phyloP scores from a whole-genome alignment of 1,139 yeast genomes.

The Kluyveromyces marxianus region DNA sequence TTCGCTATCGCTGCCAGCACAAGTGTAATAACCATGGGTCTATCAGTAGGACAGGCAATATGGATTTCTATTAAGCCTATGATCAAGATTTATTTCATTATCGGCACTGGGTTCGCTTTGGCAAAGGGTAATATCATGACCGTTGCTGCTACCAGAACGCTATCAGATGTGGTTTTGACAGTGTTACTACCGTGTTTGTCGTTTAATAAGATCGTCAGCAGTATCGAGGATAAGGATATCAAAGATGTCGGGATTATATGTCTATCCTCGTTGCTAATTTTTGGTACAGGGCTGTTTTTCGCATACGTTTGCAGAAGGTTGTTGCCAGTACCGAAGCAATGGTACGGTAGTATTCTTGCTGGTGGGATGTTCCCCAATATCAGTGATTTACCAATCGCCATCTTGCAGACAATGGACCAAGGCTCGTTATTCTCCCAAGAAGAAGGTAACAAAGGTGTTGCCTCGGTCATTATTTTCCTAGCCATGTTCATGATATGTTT shows the following conservation, averaged over 20 bases:
- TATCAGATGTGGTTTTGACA: constrained; percentile 62
- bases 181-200: constrained; percentile 74
- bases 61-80: constrained; percentile 87
- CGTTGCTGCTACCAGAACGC: constrained; percentile 66
- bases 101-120: constrained; percentile 61
- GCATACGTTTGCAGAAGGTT: constrained; percentile 27
- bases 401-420: constrained; percentile 69
- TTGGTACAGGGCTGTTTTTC: constrained; percentile 26
- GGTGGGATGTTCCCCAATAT: constrained; percentile 77
- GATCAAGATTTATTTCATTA: constrained; percentile 76
- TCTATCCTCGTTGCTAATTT: constrained; percentile 33
- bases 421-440: constrained; percentile 48
- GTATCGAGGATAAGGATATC: constrained; percentile 66
- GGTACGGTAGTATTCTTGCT: constrained; percentile 77
- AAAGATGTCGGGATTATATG: constrained; percentile 71
- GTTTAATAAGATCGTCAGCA: constrained; percentile 67
- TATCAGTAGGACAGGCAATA: constrained; percentile 57
- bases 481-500: constrained; percentile 64
- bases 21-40: constrained; percentile 31
- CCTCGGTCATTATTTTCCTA: constrained; percentile 74
- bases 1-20: too few species aligned
- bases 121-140: constrained; percentile 62
- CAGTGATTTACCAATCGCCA: constrained; percentile 87
- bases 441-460: constrained; percentile 73
- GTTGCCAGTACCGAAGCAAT: constrained; percentile 54